These are phyloP conservation scores for Jackrogersella multiformis DNA, from an alignment of 495 filamentous ascomycete genomes.

Conservation along the genomic window DNA sequence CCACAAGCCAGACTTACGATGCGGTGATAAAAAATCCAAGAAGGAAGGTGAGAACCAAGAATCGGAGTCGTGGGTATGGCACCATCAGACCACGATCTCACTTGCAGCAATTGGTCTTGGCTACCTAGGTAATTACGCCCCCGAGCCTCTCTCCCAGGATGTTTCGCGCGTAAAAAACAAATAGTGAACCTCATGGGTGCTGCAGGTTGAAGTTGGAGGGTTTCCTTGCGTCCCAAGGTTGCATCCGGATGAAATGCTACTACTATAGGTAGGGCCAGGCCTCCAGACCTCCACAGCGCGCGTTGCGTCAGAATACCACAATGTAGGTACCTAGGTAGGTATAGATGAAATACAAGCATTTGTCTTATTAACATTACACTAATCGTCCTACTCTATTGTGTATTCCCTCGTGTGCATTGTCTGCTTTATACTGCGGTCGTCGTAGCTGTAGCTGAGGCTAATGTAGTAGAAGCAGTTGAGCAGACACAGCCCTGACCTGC, in stretches of 20 bases:
- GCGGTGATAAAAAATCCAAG: not conserved
- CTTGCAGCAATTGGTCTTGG: conserved; percentile 20
- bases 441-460: conserved; percentile 20
- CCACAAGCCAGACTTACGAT: not conserved
- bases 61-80: not conserved
- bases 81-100: not conserved
- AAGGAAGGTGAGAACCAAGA: conserved; percentile 1
- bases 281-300: not conserved
- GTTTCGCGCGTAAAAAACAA: not conserved
- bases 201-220: not conserved
- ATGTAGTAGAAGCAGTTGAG: conserved; percentile 48
- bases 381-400: not conserved
- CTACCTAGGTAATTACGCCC: conserved; percentile 15
- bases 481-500: conserved; percentile 57
- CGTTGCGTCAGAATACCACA: not conserved
- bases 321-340: no score
- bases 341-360: not conserved
- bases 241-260: conserved; percentile 21
- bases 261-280: conserved; percentile 8
- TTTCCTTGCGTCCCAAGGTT: conserved; percentile 21
- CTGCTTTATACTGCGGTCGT: not conserved
- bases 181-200: conserved; percentile 10
- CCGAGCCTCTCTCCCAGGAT: conserved; percentile 14
- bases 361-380: conserved; percentile 7
- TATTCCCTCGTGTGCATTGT: not conserved